Evolutionary conservation across 2,329 filamentous ascomycete genomes (phyloP).

Genomic region (Fusarium sp.): DNA sequence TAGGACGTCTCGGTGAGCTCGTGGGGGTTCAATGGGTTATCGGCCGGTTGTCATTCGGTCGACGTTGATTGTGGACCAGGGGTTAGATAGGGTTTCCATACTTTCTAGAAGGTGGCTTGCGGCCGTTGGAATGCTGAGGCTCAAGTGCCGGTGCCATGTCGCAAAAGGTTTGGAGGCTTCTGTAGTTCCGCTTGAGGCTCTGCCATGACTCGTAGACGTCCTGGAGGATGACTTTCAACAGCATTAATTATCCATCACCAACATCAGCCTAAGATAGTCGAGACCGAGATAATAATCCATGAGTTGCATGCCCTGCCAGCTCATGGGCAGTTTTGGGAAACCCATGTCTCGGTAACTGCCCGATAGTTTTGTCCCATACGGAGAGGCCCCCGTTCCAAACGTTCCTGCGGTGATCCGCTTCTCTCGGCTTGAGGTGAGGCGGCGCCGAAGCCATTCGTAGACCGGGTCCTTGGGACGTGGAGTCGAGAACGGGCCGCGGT

Average conservation of each 20-base stretch:
- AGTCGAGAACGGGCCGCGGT: constrained; percentile 3
- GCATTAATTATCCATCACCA: neutral
- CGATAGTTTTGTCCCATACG: constrained; percentile 8
- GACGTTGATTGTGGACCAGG: neutral
- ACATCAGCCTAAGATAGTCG: neutral
- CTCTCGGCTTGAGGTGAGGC: neutral
- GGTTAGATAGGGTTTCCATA: neutral
- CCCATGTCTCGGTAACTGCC: constrained; percentile 9
- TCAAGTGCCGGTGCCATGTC: constrained; percentile 25
- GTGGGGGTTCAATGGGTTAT: constrained; percentile 11
- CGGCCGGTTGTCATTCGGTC: neutral
- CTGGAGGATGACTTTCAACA: neutral
- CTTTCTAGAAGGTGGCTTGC: constrained; percentile 13
- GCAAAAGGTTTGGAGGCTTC: constrained; percentile 14
- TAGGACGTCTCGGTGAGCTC: constrained; percentile 11
- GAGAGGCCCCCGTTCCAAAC: neutral
- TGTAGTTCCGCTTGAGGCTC: constrained; percentile 10
- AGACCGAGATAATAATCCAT: neutral
- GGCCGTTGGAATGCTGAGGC: constrained; percentile 22
- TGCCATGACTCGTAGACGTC: neutral
- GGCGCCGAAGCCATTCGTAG: neutral
- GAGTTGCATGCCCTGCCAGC: neutral
- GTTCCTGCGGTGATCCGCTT: neutral
- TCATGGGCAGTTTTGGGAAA: constrained; percentile 1
- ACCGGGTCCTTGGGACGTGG: neutral